Evolutionary conservation across 768 basidiomycete species (phyloP), one percentile per base, ranked within the genome.

Genomic region (Tricholoma hemisulphureum): DNA sequence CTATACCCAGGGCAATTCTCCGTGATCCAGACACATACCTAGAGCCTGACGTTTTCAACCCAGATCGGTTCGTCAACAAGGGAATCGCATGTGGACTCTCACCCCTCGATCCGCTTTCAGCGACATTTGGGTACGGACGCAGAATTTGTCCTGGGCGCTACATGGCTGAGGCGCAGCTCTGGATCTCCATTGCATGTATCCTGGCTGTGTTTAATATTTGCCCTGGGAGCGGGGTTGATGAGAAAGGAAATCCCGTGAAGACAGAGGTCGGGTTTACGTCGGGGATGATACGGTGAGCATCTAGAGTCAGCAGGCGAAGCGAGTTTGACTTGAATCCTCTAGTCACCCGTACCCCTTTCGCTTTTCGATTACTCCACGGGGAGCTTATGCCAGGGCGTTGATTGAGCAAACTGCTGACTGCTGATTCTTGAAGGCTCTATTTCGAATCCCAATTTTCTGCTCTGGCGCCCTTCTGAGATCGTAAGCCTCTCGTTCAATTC

Each of bases 121-220:
- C 67, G 2, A 67, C 76, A 9, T 79, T 79, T 60, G 78, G 78
- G 1, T 79, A 78, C 43, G 77, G 78, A 7, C 70, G 77, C 4
- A 71, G 80, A 21, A 71, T 78, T 20, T 83, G 82, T 57, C 81
- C 81, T 7, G 82, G 82, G 0, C 72, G 79, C 3, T 73, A 73
- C 49, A 72, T 79, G 60, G 80, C 76, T 2, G 74, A 80, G 51
- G 74, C 73, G 0, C 75, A 77, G 53, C 61, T 83, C 2, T 82
- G 76, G 74, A 74, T 82, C 18, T 73, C 75, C 0, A 71, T 81
- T 14, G 78, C 78, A 6, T 77, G 74, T 28, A 75, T 81, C 4
- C 63, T 82, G 37, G 67, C 70, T 41, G 69, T 67, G 1, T 83
- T 80, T 59, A 63, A 77, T 39, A 77, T 82, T 35, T 50, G 57